Evolutionary conservation across 441 rosid genomes (phyloP).

Genomic region (Sinapis alba): DNA sequence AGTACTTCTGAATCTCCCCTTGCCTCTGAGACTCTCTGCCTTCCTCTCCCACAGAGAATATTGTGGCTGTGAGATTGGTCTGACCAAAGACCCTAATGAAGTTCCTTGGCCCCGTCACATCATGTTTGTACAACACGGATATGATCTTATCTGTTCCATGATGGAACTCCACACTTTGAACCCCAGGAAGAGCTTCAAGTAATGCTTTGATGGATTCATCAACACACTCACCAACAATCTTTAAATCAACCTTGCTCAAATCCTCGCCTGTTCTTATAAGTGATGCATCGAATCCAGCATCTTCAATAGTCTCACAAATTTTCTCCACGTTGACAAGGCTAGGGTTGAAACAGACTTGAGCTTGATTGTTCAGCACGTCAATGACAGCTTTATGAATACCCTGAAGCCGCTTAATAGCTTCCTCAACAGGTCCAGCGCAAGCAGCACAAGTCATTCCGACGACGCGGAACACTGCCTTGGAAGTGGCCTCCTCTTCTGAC

Average conservation of each 20-base stretch:
- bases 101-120: slow-evolving; percentile 79
- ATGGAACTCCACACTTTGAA: slow-evolving; percentile 50
- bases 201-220: slow-evolving; percentile 54
- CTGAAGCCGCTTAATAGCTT: slow-evolving; percentile 73
- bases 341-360: slow-evolving; percentile 66
- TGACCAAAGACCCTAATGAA: slow-evolving; percentile 61
- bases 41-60: slow-evolving; percentile 60
- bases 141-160: slow-evolving; percentile 43
- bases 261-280: slow-evolving; percentile 77
- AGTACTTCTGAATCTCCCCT: slow-evolving; percentile 67
- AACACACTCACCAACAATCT: slow-evolving; percentile 64
- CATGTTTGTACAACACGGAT: slow-evolving; percentile 69
- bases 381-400: slow-evolving; percentile 71
- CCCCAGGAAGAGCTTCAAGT: slow-evolving; percentile 85
- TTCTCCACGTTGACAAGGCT: slow-evolving; percentile 60
- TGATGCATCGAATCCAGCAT: slow-evolving; percentile 77
- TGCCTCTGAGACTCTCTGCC: slow-evolving; percentile 59
- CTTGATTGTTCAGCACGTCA: slow-evolving; percentile 67
- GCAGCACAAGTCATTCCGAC: slow-evolving; percentile 80
- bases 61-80: slow-evolving; percentile 53
- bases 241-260: slow-evolving; percentile 69
- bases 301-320: slow-evolving; percentile 79
- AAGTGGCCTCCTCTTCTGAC: slow-evolving; percentile 39
- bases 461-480: slow-evolving; percentile 58
- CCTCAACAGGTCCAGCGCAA: slow-evolving; percentile 84